Evolutionary conservation across 495 filamentous ascomycete genomes (phyloP), one percentile per base, ranked within the genome.

Genomic region (Aspergillus haitiensis): DNA sequence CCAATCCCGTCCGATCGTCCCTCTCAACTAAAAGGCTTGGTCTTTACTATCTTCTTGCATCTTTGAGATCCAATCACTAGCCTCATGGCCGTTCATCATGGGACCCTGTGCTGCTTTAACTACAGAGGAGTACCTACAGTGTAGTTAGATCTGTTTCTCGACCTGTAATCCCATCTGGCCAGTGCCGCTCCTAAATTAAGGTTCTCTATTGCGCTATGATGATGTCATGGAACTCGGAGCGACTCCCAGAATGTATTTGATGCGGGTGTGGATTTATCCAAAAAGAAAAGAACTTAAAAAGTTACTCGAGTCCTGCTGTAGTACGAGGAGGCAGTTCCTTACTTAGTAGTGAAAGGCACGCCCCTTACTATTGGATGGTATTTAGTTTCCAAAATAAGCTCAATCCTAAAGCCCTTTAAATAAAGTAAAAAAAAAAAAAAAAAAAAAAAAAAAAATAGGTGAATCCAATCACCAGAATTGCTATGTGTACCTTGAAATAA

Each of bases 221-320:
- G 44, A 47, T 47, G 44, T 47, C 44, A 47, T 47, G 15, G 44
- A 9, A 18, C 44, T 9, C 0, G 10, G 37, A n/a, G 44, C n/a
- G 13, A 18, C 0, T n/a, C n/a, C n/a, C n/a, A 18, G 27, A 7
- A 47, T 47, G 44, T 21, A 1, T 3, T 27, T 27, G 21, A 27
- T 27, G 21, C 44, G 44, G 44, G n/a, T n/a, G 44, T 47, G 9
- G 15, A 47, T 47, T 47, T 47, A 47, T 47, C 44, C 44, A 11
- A 11, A 40, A 40, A 40, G 11, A n/a, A 40, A 40, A 10, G 11
- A 5, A 40, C 37, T 40, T 10, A 4, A 40, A 40, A 40, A 40
- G 37, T 11, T 11, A 9, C 37, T 9, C n/a, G n/a, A n/a, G n/a
- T n/a, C 37, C 10, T 40, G n/a, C 10, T 11, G n/a, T 40, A 40